Evolutionary conservation across 2,329 filamentous ascomycete species (phyloP).

Genomic region (Exophiala xenobiotica): DNA sequence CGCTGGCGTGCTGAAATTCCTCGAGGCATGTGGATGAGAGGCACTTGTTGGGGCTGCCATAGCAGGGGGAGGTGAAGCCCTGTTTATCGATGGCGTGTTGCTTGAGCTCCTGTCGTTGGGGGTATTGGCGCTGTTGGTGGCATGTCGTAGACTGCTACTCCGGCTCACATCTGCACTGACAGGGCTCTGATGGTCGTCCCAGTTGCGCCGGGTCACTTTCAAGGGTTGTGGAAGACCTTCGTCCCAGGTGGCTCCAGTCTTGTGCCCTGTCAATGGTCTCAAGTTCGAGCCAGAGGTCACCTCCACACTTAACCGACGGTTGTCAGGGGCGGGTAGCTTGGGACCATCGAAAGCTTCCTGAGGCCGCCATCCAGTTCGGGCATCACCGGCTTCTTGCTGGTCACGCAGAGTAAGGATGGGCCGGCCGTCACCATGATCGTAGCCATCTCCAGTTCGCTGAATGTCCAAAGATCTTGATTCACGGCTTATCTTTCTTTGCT

Average conservation of each 20-base stretch:
- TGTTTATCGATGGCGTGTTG: conserved; percentile 14
- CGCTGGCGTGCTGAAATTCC: conserved; percentile 16
- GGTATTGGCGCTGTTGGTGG: conserved; percentile 2
- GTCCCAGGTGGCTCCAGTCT: conserved; percentile 29
- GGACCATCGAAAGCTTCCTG: conserved; percentile 25
- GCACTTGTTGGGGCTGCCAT: neutral
- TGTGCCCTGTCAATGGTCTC: conserved; percentile 18
- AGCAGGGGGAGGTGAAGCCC: conserved; percentile 15
- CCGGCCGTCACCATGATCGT: conserved; percentile 13
- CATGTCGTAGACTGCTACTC: conserved; percentile 18
- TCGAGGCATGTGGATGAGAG: conserved; percentile 13
- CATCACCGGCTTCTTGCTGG: conserved; percentile 31
- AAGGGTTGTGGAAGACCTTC: conserved; percentile 27
- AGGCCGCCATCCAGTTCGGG: conserved; percentile 28
- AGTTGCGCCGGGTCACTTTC: conserved; percentile 23
- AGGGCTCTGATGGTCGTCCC: conserved; percentile 24
- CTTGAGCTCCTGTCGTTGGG: conserved; percentile 10
- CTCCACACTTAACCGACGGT: conserved; percentile 23
- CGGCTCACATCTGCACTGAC: conserved; percentile 16
- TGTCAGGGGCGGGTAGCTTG: neutral
- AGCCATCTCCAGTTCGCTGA: conserved; percentile 24
- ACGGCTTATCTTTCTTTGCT: conserved; percentile 25
- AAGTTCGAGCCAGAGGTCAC: conserved; percentile 17
- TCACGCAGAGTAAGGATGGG: conserved; percentile 28
- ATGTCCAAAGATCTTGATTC: conserved; percentile 28